phyloP scores from a whole-genome alignment of 2,329 filamentous ascomycete species.

The Periconia sp. region DNA sequence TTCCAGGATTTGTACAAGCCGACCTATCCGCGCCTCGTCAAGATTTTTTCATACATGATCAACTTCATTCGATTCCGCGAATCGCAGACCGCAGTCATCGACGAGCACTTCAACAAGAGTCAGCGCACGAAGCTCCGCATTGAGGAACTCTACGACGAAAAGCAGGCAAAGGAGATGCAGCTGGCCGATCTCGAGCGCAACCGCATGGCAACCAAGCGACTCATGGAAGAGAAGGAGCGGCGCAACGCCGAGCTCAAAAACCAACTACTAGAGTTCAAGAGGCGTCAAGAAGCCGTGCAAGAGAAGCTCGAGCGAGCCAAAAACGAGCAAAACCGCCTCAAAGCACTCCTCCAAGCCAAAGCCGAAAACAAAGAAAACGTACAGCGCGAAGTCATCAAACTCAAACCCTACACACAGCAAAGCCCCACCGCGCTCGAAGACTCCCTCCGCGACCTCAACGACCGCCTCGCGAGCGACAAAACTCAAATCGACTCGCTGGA shows the following conservation, averaged over 20 bases:
- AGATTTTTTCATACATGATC: slow-evolving; percentile 97
- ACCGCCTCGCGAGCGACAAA: slow-evolving; percentile 76
- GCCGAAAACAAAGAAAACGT: slow-evolving; percentile 69
- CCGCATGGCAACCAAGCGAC: slow-evolving; percentile 75
- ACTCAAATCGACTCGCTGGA: slow-evolving; percentile 85
- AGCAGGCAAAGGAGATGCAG: slow-evolving; percentile 80
- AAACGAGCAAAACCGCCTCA: slow-evolving; percentile 75
- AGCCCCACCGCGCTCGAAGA: slow-evolving; percentile 82
- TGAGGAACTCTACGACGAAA: slow-evolving; percentile 80
- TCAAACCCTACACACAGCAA: slow-evolving; percentile 89
- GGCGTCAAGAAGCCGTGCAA: slow-evolving; percentile 80
- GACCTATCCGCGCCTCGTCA: slow-evolving; percentile 84
- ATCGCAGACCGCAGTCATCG: slow-evolving; percentile 84
- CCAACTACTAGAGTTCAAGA: slow-evolving; percentile 75
- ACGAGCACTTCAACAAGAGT: slow-evolving; percentile 89
- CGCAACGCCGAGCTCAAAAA: slow-evolving; percentile 87
- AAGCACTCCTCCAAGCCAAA: slow-evolving; percentile 70
- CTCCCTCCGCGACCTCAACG: slow-evolving; percentile 77
- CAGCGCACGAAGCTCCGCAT: slow-evolving; percentile 86
- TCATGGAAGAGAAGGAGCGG: slow-evolving; percentile 81
- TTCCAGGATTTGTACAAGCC: slow-evolving; percentile 91
- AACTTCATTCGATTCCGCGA: slow-evolving; percentile 98
- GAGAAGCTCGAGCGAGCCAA: slow-evolving; percentile 82
- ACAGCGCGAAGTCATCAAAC: slow-evolving; percentile 82
- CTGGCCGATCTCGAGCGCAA: slow-evolving; percentile 80